Base-by-base conservation (phyloP, 768 basidiomycete species). In the Holtermannia corniformis region DNA sequence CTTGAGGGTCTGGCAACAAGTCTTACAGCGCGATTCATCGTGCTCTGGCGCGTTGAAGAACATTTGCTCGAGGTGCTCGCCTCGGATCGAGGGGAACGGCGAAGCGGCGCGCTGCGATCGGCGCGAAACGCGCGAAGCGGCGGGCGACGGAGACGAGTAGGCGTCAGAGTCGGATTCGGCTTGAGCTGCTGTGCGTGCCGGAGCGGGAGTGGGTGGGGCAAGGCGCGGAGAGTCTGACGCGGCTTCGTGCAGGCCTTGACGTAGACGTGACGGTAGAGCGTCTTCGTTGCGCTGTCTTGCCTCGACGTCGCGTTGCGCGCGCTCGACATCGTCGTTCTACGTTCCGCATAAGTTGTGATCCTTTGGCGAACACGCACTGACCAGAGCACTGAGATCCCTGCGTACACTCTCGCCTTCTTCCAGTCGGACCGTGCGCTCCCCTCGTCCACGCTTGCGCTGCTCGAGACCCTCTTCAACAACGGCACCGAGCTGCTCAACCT, bases 391-490 rank as follows among this genome's bases (percentile, higher is more conserved):
- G 54, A 58, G 65, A 23, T 63, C 60, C 41, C n/a, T n/a, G n/a
- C n/a, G n/a, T n/a, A n/a, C n/a, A n/a, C n/a, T n/a, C n/a, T n/a
- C n/a, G n/a, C 63, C 67, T 4, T 50, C 49, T 32, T 67, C 68
- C 49, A 61, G 66, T 43, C 49, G 50, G 13, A 61, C 54, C 16
- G 56, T 62, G 14, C 27, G 41, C 50, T 64, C 61, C 49, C 85
- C 82, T 54, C 82, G 73, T 2, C 75, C 76, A 37, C 76, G 72
- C 37, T 84, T 74, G 23, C 89, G 72, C 57, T 88, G 87, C 55
- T 82, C 80, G 49, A 95, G 75, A 3, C 88, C 88, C 53, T 87
- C 84, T 69, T 92, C 86, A 0, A 96, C 87, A 0, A 91, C 84
- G 0, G 82, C 84, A 11, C 85, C 76, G n/a, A 95, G 76, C 2